A percentile compares a stretch with the other conserved stretches of the same genome.
These are phyloP conservation scores for Emericellopsis atlantica DNA, from an alignment of 2,329 filamentous ascomycete species.

Conservation along the genomic window DNA sequence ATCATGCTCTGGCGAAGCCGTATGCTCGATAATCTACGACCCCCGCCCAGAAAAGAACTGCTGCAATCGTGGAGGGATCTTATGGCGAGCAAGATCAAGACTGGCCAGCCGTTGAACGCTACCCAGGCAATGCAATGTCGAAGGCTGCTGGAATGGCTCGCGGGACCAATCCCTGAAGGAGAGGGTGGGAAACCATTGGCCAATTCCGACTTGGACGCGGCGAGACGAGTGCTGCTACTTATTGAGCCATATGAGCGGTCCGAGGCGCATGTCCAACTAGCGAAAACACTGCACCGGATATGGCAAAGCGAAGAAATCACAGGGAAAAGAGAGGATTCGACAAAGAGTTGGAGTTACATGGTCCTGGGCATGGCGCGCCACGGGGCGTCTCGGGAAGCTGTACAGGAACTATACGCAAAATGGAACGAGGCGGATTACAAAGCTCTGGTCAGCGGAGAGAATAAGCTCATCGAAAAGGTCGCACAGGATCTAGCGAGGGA, in stretches of 20 bases:
- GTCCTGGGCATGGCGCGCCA: slow-evolving; percentile 35
- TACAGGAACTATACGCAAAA: slow-evolving; percentile 23
- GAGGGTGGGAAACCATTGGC: slow-evolving; percentile 14
- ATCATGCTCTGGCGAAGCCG: slow-evolving; percentile 58
- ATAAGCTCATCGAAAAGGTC: slow-evolving; percentile 14
- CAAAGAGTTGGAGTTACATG: slow-evolving; percentile 15
- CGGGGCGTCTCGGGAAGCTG: slow-evolving; percentile 41
- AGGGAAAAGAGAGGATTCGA: slow-evolving; percentile 7
- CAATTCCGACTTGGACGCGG: slow-evolving; percentile 28
- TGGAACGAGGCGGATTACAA: slow-evolving; percentile 12
- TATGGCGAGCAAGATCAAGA: slow-evolving; percentile 40
- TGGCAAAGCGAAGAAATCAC: slow-evolving; percentile 8
- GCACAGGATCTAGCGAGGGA: slow-evolving; percentile 47
- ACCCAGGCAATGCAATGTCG: slow-evolving; percentile 48
- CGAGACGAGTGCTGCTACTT: slow-evolving; percentile 28
- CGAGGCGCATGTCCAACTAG: slow-evolving; percentile 33
- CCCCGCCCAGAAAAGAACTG: slow-evolving; percentile 51
- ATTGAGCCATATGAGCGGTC: slow-evolving; percentile 27
- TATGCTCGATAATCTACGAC: slow-evolving; percentile 48
- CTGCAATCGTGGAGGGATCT: slow-evolving; percentile 52
- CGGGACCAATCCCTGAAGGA: slow-evolving; percentile 16
- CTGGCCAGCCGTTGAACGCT: slow-evolving; percentile 41
- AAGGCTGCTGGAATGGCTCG: slow-evolving; percentile 50
- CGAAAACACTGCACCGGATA: slow-evolving; percentile 26
- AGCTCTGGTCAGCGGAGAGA: slow-evolving; percentile 7